Conservation (phyloP, 352 stramenopile species). For the Phytopythium boreale region DNA sequence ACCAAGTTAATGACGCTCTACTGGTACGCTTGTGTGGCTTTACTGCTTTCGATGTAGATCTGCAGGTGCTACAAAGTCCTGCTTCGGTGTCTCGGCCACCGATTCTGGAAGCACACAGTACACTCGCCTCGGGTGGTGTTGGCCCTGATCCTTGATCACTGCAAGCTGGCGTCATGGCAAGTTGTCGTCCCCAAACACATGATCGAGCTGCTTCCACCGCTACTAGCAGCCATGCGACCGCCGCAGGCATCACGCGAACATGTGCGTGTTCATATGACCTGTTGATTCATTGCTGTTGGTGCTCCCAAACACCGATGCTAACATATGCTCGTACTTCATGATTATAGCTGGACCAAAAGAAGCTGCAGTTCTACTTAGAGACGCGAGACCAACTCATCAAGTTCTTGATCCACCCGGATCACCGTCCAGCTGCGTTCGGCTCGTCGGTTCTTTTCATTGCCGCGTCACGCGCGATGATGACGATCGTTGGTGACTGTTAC, state of each 20-base stretch:
- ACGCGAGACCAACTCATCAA: slow-evolving; percentile 45
- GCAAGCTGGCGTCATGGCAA: slow-evolving; percentile 52
- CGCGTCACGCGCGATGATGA: slow-evolving; percentile 54
- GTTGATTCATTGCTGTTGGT: neutral
- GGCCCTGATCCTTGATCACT: slow-evolving; percentile 71
- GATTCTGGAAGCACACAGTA: slow-evolving; percentile 84
- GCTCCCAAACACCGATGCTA: neutral
- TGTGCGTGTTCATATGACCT: neutral
- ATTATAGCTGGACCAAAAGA: slow-evolving; percentile 36
- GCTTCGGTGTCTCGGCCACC: slow-evolving; percentile 67
- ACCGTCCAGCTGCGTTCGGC: slow-evolving; percentile 47
- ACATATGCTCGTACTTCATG: neutral
- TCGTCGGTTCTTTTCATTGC: slow-evolving; percentile 46
- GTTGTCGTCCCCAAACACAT: slow-evolving; percentile 83
- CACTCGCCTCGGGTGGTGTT: slow-evolving; percentile 62
- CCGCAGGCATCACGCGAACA: slow-evolving; percentile 38
- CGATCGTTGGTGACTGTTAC: slow-evolving; percentile 77
- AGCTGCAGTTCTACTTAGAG: slow-evolving; percentile 62
- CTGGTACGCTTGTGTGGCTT: neutral
- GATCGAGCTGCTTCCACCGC: slow-evolving; percentile 60
- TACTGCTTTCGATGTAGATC: slow-evolving; percentile 36
- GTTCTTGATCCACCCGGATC: slow-evolving; percentile 53
- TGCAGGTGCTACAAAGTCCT: slow-evolving; percentile 79
- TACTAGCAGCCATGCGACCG: slow-evolving; percentile 70
- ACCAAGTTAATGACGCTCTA: neutral